Percentiles rank a stretch among this genome's conserved stretches.
phyloP scores from a whole-genome alignment of 257 asterid genomes.

The Rehmannia glutinosa region DNA sequence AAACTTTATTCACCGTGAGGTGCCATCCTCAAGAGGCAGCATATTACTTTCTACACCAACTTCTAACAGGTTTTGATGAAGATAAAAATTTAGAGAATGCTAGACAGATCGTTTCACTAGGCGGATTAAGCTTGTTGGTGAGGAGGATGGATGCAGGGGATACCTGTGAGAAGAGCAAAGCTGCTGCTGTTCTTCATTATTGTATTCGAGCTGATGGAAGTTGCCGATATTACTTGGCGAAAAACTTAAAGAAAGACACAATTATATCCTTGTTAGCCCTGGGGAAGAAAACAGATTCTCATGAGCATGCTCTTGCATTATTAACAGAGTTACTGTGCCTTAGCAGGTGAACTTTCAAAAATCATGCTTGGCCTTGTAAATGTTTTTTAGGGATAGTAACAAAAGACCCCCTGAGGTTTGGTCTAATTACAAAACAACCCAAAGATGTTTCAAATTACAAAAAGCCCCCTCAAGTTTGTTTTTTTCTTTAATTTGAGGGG shows the following conservation, averaged over 20 bases:
- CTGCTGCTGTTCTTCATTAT: constrained; percentile 35
- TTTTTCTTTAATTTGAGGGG: no score
- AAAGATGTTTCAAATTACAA: no score
- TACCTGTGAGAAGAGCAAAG: constrained; percentile 47
- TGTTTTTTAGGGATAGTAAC: not conserved
- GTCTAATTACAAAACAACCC: no score
- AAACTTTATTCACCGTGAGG: constrained; percentile 48
- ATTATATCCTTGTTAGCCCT: constrained; percentile 40
- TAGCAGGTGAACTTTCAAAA: constrained; percentile 40
- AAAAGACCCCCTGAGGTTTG: no score
- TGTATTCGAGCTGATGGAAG: constrained; percentile 72
- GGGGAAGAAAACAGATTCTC: constrained; percentile 24
- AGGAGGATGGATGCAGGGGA: constrained; percentile 65
- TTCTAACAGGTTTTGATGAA: constrained; percentile 53
- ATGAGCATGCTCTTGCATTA: constrained; percentile 42
- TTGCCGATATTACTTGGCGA: constrained; percentile 59
- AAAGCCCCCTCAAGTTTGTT: no score
- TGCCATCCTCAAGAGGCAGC: constrained; percentile 68
- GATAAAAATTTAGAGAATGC: constrained; percentile 63
- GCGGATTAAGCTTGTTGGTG: constrained; percentile 59
- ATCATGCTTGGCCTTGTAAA: not conserved
- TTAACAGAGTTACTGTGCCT: constrained; percentile 61
- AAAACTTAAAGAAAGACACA: constrained; percentile 42
- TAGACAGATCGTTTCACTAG: constrained; percentile 54
- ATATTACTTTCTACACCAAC: constrained; percentile 58